These are phyloP conservation scores for Boletellus sp. DNA, from an alignment of 1,284 basidiomycete species.

Conservation along the genomic window DNA sequence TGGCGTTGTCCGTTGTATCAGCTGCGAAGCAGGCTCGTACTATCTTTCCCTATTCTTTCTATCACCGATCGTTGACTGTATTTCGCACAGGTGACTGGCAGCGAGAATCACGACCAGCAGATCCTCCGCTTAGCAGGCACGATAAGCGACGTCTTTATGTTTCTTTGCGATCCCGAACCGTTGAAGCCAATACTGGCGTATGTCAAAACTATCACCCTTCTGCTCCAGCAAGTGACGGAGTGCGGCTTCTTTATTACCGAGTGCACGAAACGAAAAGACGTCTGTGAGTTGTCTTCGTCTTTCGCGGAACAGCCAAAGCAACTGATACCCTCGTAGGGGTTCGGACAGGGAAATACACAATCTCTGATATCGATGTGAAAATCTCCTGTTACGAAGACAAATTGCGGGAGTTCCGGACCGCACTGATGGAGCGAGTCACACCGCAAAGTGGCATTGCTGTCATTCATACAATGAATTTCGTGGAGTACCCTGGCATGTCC, in stretches of 20 bases:
- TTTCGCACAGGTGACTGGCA: background rate
- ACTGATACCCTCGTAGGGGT: background rate
- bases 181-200: background rate
- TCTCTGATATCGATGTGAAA: background rate
- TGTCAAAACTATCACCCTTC: background rate
- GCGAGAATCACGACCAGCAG: background rate
- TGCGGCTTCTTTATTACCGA: background rate
- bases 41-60: background rate
- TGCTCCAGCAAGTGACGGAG: conserved; percentile 1
- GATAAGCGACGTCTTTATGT: background rate
- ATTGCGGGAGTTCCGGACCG: background rate
- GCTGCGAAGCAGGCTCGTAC: background rate
- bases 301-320: too few species aligned
- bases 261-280: background rate
- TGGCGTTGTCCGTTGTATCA: background rate
- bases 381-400: background rate
- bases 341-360: background rate
- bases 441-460: background rate
- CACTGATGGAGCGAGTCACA: background rate
- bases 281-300: background rate
- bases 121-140: background rate
- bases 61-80: background rate
- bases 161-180: background rate
- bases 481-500: background rate
- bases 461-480: background rate